phyloP scores from a whole-genome alignment of 257 asterid genomes.

The Petunia axillaris region DNA sequence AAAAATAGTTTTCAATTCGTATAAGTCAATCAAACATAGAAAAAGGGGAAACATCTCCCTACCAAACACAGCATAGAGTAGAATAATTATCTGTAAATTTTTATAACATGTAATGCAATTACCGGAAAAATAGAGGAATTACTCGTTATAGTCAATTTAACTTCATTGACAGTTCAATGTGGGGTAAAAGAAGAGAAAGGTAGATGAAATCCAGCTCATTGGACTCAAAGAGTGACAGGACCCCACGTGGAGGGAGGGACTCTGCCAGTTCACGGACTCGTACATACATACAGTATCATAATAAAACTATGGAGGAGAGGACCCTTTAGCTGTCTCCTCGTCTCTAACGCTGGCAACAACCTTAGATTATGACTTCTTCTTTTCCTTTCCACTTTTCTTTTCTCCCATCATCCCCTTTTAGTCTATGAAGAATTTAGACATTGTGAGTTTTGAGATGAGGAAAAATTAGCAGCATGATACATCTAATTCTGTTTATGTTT shows the following conservation, averaged over 20 bases:
- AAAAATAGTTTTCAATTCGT: too few relatives aligned
- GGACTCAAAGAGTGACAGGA: constrained; percentile 44
- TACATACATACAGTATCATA: constrained; percentile 27
- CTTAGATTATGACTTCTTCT: constrained; percentile 32
- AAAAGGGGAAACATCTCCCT: too few relatives aligned
- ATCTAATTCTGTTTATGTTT: too few relatives aligned
- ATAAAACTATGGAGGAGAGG: constrained; percentile 29
- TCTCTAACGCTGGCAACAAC: constrained; percentile 53
- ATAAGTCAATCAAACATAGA: too few relatives aligned
- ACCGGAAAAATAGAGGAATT: neutral
- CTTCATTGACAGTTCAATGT: too few relatives aligned
- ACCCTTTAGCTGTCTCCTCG: constrained; percentile 57
- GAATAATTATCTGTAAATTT: too few relatives aligned
- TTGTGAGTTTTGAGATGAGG: neutral
- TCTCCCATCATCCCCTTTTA: neutral
- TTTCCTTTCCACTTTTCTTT: neutral
- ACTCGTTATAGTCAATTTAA: too few relatives aligned
- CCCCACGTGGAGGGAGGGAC: constrained; percentile 47
- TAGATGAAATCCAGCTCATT: constrained; percentile 58
- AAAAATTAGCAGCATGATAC: too few relatives aligned
- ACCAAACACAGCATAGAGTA: too few relatives aligned
- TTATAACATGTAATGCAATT: too few relatives aligned
- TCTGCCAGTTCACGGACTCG: constrained; percentile 52
- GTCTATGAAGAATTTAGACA: neutral
- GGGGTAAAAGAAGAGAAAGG: neutral